phyloP scores from a whole-genome alignment of 2,329 filamentous ascomycete genomes.

The Clarireedia hainanense region DNA sequence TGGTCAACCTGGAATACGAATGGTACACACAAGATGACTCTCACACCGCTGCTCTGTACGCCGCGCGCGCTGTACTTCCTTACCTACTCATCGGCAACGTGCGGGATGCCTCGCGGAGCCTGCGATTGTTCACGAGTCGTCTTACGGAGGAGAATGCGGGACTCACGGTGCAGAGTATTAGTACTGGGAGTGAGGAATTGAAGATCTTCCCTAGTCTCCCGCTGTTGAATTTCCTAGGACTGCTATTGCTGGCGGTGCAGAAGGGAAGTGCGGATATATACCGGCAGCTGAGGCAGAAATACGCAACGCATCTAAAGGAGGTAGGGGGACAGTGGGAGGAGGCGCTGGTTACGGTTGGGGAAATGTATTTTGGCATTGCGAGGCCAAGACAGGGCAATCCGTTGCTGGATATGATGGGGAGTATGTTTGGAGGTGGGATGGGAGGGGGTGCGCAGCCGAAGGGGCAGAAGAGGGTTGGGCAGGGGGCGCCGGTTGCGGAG shows the following conservation, averaged over 20 bases:
- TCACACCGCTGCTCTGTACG: conserved; percentile 80
- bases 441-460: conserved; percentile 36
- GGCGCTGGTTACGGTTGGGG: conserved; percentile 76
- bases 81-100: conserved; percentile 89
- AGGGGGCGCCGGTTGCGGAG: conserved; percentile 43
- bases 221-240: conserved; percentile 87
- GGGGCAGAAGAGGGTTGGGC: conserved; percentile 32
- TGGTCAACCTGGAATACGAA: conserved; percentile 78
- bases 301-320: conserved; percentile 71
- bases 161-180: conserved; percentile 74
- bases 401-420: conserved; percentile 96
- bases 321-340: conserved; percentile 69
- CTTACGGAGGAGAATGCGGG: conserved; percentile 47
- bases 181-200: conserved; percentile 67
- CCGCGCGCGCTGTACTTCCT: conserved; percentile 77
- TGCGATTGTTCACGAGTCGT: conserved; percentile 60
- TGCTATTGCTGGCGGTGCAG: conserved; percentile 78
- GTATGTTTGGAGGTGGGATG: conserved; percentile 74
- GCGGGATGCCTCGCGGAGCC: conserved; percentile 69
- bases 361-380: conserved; percentile 94
- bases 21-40: conserved; percentile 90
- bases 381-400: conserved; percentile 86
- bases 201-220: conserved; percentile 85
- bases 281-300: conserved; percentile 74
- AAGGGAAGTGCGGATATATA: conserved; percentile 70